These are phyloP conservation scores for Metrosideros polymorpha DNA, from an alignment of 441 rosid genomes.

Conservation along the genomic window DNA sequence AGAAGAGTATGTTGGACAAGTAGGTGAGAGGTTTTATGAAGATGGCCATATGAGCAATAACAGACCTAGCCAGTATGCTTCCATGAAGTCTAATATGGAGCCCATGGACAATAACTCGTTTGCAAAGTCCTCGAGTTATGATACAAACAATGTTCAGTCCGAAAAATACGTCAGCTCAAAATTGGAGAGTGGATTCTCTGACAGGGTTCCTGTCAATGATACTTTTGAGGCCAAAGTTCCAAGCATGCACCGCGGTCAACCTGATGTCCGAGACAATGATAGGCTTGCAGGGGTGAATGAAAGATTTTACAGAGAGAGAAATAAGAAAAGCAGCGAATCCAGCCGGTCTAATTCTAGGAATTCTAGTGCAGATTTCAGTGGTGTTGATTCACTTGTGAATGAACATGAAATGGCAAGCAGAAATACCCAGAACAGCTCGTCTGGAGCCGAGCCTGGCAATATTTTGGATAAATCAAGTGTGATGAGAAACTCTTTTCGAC, in stretches of 20 bases:
- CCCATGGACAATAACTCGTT: background rate
- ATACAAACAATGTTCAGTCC: background rate
- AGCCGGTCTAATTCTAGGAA: slow-evolving; percentile 16
- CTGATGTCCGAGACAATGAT: slow-evolving; percentile 19
- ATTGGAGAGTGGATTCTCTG: background rate
- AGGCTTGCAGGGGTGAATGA: slow-evolving; percentile 17
- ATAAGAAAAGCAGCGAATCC: slow-evolving; percentile 8
- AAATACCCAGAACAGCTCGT: background rate
- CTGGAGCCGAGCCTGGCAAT: background rate
- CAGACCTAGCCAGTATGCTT: background rate
- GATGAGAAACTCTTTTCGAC: slow-evolving; percentile 21
- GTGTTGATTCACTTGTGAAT: slow-evolving; percentile 11
- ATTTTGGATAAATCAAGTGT: background rate
- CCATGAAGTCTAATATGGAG: background rate
- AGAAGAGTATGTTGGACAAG: background rate
- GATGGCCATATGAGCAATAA: background rate
- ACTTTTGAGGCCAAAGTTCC: background rate
- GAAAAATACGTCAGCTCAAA: background rate
- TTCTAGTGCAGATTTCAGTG: slow-evolving; percentile 14
- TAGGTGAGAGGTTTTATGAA: background rate
- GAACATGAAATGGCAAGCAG: slow-evolving; percentile 9
- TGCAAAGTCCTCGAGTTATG: background rate
- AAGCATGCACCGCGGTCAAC: slow-evolving; percentile 18
- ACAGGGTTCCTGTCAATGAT: background rate
- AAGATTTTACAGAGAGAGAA: slow-evolving; percentile 13